Evolutionary conservation across 2,329 filamentous ascomycete species (phyloP), one percentile per base, ranked within the genome.

Genomic region (Alternaria hordeiaustralica): DNA sequence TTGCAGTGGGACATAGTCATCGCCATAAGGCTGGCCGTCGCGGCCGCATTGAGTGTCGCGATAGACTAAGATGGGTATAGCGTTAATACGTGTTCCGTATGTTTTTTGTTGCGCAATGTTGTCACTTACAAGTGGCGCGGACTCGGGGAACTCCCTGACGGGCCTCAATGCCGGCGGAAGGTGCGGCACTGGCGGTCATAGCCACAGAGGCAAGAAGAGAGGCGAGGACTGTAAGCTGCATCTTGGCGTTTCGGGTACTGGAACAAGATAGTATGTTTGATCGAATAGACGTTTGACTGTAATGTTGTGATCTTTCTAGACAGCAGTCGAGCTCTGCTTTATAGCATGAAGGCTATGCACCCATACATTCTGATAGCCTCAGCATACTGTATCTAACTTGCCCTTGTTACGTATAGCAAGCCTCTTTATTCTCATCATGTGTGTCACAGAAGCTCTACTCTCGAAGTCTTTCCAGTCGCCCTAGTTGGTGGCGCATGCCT

Each of bases 81-180:
- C 10, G 47, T 51, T 6, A 51, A 28, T 33, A 26, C 28, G 7
- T 51, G 6, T 28, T 4, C 18, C 2, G 18, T 21, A 9, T 28
- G 18, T 33, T 30, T 33, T 21, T 7, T 6, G 10, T 41, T 6
- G 12, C 26, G 26, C 13, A 21, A n/a, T 15, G 18, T 10, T 15
- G 20, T 51, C 26, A 51, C 47, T 18, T 51, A 33, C 47, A 66
- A 11, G 61, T 63, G 41, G 61, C 64, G 33, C 58, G 61, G n/a
- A 64, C 58, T n/a, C 61, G 61, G 30, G 61, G 58, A 2, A 57
- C 53, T 25, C 49, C 61, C 55, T 57, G 59, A 20, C 59, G 54
- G 13, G 43, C 28, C 18, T 45, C 36, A 5, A 44, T 23, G 28
- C 58, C 50, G 13, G 51, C 8, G 30, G 50, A n/a, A 47, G 60